Evolutionary conservation across 2,329 filamentous ascomycete species (phyloP), one percentile per base, ranked within the genome.

Genomic region (Trichocomaceae sp.): DNA sequence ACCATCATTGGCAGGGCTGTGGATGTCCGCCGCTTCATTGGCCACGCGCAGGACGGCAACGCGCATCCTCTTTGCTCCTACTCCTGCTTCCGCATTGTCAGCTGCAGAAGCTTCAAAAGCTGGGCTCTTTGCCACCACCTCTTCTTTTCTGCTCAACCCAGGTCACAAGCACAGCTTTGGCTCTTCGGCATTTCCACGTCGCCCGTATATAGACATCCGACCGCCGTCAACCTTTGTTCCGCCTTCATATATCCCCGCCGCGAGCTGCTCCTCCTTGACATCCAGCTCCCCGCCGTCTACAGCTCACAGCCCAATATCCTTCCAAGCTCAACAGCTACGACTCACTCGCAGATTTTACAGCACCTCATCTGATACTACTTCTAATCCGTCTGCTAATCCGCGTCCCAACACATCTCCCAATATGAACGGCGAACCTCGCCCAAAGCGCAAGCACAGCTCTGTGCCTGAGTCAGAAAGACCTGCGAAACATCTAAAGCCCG

Each of bases 401-500:
- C 59, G 4, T 26, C 4, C 23, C 31, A 60, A 39, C 3, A 53
- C 46, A 51, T 59, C 59, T 19, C 45, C 57, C 46, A 61, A 50
- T 15, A 81, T 80, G 77, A 77, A 76, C 67, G 75, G 75, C 54
- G 73, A 78, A 52, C 62, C 71, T 61, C 69, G 75, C 60, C 67
- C 71, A 47, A 83, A 83, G 70, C 79, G 80, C 67, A 82, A 82
- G 69, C 77, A 77, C 63, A 79, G 76, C 59, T 76, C 78, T 15
- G 71, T 75, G 20, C 71, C 77, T 35, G 68, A 70, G 54, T 69
- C 71, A 48, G 78, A 81, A 57, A 77, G 79, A 53, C 79, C 80
- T 1, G 69, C 76, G 59, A 83, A 83, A 68, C 79, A 82, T 56
- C 70, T 79, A 52, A 79, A 77, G 60, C 73, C 77, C 15, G 77